Evolutionary conservation across 176 grass and related monocot genomes (phyloP), one percentile per base, ranked within the genome.

Genomic region (Raddia guianensis): DNA sequence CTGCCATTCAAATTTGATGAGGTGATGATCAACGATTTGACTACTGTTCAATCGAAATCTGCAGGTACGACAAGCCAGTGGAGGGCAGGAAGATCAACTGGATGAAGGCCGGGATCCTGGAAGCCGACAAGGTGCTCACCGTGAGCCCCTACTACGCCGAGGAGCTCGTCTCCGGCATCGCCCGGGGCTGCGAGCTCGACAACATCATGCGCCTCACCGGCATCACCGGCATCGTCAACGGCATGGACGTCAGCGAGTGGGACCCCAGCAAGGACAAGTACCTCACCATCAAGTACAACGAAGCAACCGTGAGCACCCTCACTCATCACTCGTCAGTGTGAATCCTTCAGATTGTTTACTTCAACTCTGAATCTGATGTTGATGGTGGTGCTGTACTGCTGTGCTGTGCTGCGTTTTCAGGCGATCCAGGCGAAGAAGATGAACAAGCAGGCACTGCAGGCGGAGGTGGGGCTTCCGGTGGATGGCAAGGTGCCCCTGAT

Each of bases 211-310:
- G 88, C 12, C 53, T 85, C 67, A 91, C 78, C 14, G 78, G 83
- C 32, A 89, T 94, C 79, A 87, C 68, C 71, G 95, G 95, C 37
- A 98, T 98, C 56, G 84, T 91, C 12, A 98, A 98, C 51, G 95
- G 95, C 76, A 98, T 98, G 95, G 95, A 98, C 73, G 86, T 90
- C 45, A 94, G 83, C 33, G 95, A 98, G 81, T 98, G 95, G 95
- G 91, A 94, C 51, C 90, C 95, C 7, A 68, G 63, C 68, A 93
- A 73, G 58, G 92, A 98, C 74, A 98, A 93, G 83, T 98, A 91
- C 87, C 86, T 93, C 72, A 7, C 92, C 50, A 16, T 69, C 12
- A 94, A 94, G 6, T 98, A 94, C 60, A 86, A 98, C 80, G 70
- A 75, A 18, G 78, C 84, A 20, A 94, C 90, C 34, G 95, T 98